Evolutionary conservation across 768 basidiomycete genomes (phyloP), one percentile per base, ranked within the genome.

Genomic region (Russula compacta): DNA sequence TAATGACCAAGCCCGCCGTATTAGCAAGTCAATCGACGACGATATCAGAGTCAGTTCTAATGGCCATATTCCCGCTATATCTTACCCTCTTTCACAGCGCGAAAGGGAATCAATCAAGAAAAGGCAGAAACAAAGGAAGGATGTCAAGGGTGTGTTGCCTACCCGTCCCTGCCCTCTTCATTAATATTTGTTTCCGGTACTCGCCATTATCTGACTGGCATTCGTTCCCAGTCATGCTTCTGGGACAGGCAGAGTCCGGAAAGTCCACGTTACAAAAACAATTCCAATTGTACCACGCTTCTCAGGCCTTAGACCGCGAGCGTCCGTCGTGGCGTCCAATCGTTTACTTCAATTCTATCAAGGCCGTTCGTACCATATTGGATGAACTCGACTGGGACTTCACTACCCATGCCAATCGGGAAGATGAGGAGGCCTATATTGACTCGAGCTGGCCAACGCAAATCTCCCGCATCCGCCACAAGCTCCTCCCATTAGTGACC

Each of bases 241-340:
- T 91, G 35, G 88, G 88, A 17, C 88, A 91, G 69, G 87, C 88
- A 61, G 88, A 88, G 67, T 75, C 73, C 73, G 88, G 88, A 40
- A 92, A 92, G 72, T 89, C 88, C 2, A 92, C 90, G 2, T 77
- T 92, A 12, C 87, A 86, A 68, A 91, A 91, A 68, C 89, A 92
- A 71, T 89, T 92, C 68, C 88, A 92, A 68, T 77, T 91, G 0
- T 86, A 84, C 73, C 89, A 90, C 67, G 84, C 88, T 8, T 83
- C 71, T 8, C 66, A 68, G 52, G 68, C 70, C 29, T 67, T 78
- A 53, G 77, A 77, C 61, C 64, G 65, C 32, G 76, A 78, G 63
- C 72, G 74, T 9, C 72, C 74, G 5, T 70, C 73, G 33, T 78
- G 77, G 77, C 71, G 75, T 24, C 75, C 76, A 32, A 74, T 78